Base-by-base conservation (phyloP, 257 asterid species). In the Penstemon barbatus region DNA sequence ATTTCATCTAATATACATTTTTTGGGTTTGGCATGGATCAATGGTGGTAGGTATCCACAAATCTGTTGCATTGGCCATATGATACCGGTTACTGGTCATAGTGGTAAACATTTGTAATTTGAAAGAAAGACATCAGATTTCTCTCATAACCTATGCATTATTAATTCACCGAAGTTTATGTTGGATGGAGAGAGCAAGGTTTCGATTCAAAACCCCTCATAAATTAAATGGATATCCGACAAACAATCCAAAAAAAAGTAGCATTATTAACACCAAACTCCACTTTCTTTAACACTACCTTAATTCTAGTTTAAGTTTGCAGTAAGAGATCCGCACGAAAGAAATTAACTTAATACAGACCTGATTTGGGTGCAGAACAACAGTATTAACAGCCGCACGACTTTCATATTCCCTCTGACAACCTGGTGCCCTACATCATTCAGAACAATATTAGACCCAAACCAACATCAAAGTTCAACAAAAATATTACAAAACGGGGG, bases 391-490 rank as follows among this genome's bases (percentile, higher is more conserved):
- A 49, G 99, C 99, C 12, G 96, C 99, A 60, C 99, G 96, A 9
- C 99, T 93, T 86, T 93, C 99, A 70, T 93, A 93, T 84, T 93
- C 99, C 77, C 99, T 85, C 78, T 93, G 99, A 82, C 89, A 93
- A 75, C 99, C 97, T 57, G 96, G 99, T 55, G 97, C 97, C 85
- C 99, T 93, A 76, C 69, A 70, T 38, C 66, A 79, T 69, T 61
- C 72, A 82, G 33, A 75, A 55, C 15, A 18, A 19, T 60, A 68
- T 44, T 67, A 19, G 49, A 61, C 63, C 44, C 36, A 69, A 42
- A 63, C 42, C 63, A 45, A 65, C 64, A 61, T 63, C 65, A 57
- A 57, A 69, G 72, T 71, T 3, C 68, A 65, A 19, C 40, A 49
- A 61, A 61, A 57, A 40, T 45, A 43, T 44, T 12, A 46, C 18